A percentile compares a stretch with the other conserved stretches of the same genome.
phyloP scores from a whole-genome alignment of 495 filamentous ascomycete species.

The Penicillium salamii region DNA sequence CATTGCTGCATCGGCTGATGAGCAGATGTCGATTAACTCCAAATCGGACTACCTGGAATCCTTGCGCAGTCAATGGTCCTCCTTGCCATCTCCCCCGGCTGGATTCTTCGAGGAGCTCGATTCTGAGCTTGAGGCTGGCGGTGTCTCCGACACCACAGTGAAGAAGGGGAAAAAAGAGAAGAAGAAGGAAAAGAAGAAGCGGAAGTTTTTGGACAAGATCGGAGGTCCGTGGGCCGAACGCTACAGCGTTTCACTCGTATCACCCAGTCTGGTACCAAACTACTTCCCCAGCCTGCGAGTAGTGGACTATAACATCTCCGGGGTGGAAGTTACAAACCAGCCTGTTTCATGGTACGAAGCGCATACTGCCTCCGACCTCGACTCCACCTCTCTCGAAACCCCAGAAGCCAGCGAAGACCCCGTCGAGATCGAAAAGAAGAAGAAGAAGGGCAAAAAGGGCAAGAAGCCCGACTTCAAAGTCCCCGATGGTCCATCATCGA shows the following conservation, averaged over 20 bases:
- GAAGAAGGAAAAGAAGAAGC: constrained; percentile 47
- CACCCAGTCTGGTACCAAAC: constrained; percentile 87
- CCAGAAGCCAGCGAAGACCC: constrained; percentile 1
- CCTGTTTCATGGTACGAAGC: background rate
- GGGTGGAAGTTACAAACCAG: constrained; percentile 57
- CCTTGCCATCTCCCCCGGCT: constrained; percentile 59
- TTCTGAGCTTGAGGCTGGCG: constrained; percentile 9
- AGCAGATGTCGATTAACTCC: constrained; percentile 54
- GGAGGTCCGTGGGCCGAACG: constrained; percentile 81
- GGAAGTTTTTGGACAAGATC: constrained; percentile 61
- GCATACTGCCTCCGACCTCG: constrained; percentile 15
- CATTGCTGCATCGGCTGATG: constrained; percentile 23
- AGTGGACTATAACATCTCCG: constrained; percentile 90
- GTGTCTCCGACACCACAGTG: constrained; percentile 3
- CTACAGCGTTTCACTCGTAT: constrained; percentile 74
- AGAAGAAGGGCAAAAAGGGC: constrained; percentile 50
- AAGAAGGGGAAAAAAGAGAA: constrained; percentile 41
- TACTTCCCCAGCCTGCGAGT: constrained; percentile 87
- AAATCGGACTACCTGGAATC: constrained; percentile 76
- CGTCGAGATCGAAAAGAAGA: constrained; percentile 36
- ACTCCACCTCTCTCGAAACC: background rate
- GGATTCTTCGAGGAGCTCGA: constrained; percentile 15
- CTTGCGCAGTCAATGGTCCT: constrained; percentile 73
- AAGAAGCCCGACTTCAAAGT: constrained; percentile 61
- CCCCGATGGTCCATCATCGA: constrained; percentile 69